A percentile compares a stretch with the other conserved stretches of the same genome.
phyloP scores from a whole-genome alignment of 2,329 filamentous ascomycete species.

The Fusarium mangiferae region DNA sequence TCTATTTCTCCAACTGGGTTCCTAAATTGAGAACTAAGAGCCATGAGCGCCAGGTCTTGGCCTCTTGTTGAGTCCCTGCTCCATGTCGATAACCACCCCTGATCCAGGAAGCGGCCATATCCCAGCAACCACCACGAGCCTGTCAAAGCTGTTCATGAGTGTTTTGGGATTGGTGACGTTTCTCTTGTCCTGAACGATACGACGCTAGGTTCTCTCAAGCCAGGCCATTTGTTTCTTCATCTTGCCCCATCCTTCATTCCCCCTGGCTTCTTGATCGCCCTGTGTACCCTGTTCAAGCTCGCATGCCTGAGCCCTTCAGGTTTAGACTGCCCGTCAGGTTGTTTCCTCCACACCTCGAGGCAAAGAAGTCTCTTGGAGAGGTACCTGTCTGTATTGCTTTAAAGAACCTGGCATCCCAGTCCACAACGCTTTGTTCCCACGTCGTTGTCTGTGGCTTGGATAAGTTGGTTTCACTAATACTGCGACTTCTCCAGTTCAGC shows the following conservation, averaged over 20 bases:
- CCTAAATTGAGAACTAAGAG: constrained; percentile 42
- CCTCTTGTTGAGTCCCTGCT: constrained; percentile 42
- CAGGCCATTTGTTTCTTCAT: constrained; percentile 45
- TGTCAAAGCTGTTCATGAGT: constrained; percentile 40
- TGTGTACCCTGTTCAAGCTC: constrained; percentile 44
- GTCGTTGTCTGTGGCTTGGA: constrained; percentile 42
- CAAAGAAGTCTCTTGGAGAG: constrained; percentile 26
- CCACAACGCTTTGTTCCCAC: constrained; percentile 41
- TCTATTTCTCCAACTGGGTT: constrained; percentile 37
- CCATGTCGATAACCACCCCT: constrained; percentile 42
- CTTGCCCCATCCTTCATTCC: constrained; percentile 35
- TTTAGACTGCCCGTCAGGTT: constrained; percentile 44
- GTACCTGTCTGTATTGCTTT: constrained; percentile 34
- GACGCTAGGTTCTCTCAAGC: constrained; percentile 35
- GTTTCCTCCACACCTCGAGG: constrained; percentile 45
- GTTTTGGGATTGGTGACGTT: constrained; percentile 41
- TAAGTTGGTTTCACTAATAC: constrained; percentile 45
- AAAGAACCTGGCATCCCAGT: constrained; percentile 39
- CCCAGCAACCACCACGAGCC: constrained; percentile 43
- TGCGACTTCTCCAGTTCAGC: constrained; percentile 42
- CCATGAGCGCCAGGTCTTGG: constrained; percentile 37
- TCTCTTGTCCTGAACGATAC: constrained; percentile 41
- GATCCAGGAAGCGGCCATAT: constrained; percentile 36
- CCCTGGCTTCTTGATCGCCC: constrained; percentile 46
- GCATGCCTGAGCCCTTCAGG: constrained; percentile 45